A percentile compares a stretch with the other conserved stretches of the same genome.
phyloP scores from a whole-genome alignment of 257 asterid genomes.

The Plantago major region DNA sequence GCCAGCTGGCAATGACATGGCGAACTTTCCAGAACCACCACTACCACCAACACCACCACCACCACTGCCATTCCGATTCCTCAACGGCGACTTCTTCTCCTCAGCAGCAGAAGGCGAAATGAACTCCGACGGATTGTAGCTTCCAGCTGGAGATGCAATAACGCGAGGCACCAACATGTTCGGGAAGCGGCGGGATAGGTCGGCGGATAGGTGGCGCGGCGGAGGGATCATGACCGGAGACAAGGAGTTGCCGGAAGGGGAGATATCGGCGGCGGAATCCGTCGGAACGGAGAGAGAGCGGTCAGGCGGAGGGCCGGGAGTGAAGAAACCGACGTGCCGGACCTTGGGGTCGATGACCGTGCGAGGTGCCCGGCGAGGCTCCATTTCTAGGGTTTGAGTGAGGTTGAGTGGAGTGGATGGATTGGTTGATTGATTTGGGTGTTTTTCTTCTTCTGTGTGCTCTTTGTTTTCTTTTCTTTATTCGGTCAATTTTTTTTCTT shows the following conservation, averaged over 20 bases:
- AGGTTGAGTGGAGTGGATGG: not conserved
- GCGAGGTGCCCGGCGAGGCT: conserved; percentile 52
- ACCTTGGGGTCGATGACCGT: conserved; percentile 87
- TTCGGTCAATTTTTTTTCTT: too few relatives aligned
- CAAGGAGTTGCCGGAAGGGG: conserved; percentile 65
- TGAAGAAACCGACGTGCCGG: conserved; percentile 93
- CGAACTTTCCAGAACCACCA: conserved; percentile 52
- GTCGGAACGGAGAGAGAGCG: conserved; percentile 64
- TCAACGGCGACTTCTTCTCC: conserved; percentile 7
- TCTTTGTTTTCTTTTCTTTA: not conserved
- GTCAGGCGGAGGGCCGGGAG: conserved; percentile 34
- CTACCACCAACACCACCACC: conserved; percentile 15
- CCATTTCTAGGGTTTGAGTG: conserved; percentile 9
- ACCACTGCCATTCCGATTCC: not conserved
- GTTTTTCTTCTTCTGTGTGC: not conserved
- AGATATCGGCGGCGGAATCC: conserved; percentile 27
- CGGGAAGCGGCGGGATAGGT: conserved; percentile 43
- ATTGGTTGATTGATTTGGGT: not conserved
- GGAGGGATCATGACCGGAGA: conserved; percentile 94
- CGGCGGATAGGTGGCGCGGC: conserved; percentile 57
- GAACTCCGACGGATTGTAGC: conserved; percentile 72
- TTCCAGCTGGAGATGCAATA: conserved; percentile 43
- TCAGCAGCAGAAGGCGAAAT: conserved; percentile 53
- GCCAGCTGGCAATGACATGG: conserved; percentile 59
- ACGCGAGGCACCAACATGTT: conserved; percentile 27